A percentile compares a stretch with the other conserved stretches of the same genome.
Evolutionary conservation across 495 filamentous ascomycete genomes (phyloP).

Genomic region (Penicillium coprophilum): DNA sequence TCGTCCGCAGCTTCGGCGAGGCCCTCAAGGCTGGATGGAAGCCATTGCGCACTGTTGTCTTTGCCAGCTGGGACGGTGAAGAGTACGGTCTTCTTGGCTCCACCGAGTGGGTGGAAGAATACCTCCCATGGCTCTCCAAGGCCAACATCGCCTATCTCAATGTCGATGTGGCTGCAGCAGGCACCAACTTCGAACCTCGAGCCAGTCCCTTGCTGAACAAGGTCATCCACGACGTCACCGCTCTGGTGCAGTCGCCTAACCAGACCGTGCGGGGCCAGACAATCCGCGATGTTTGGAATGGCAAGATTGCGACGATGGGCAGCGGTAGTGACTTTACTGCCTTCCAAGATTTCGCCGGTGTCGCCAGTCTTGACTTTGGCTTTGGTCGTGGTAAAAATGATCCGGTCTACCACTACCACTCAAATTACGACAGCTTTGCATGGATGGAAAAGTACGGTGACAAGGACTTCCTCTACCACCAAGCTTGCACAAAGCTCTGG

Average conservation of each 20-base stretch:
- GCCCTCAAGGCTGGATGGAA: conserved; percentile 77
- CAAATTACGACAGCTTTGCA: conserved; percentile 72
- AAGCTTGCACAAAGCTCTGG: conserved; percentile 58
- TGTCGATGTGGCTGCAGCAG: conserved; percentile 62
- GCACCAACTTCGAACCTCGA: conserved; percentile 45
- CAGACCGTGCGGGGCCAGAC: conserved; percentile 63
- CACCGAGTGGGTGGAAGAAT: conserved; percentile 79
- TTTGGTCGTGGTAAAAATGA: conserved; percentile 46
- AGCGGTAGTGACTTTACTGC: conserved; percentile 73
- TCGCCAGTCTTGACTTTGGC: conserved; percentile 62
- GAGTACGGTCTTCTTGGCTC: conserved; percentile 71
- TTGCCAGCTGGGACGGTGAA: conserved; percentile 76
- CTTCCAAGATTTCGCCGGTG: conserved; percentile 71
- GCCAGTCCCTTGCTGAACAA: conserved; percentile 77
- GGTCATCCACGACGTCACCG: conserved; percentile 67
- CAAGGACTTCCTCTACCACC: conserved; percentile 59
- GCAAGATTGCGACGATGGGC: conserved; percentile 64
- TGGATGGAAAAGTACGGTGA: conserved; percentile 76
- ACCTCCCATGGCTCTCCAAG: conserved; percentile 75
- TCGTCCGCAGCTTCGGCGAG: conserved; percentile 78
- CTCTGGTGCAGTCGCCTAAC: conserved; percentile 76
- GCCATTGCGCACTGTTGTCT: conserved; percentile 76
- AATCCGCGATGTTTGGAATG: conserved; percentile 60
- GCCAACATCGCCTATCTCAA: conserved; percentile 75
- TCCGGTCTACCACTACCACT: conserved; percentile 74